These are phyloP conservation scores for Globisporangium nodosum DNA, from an alignment of 352 stramenopile species.

Conservation along the genomic window DNA sequence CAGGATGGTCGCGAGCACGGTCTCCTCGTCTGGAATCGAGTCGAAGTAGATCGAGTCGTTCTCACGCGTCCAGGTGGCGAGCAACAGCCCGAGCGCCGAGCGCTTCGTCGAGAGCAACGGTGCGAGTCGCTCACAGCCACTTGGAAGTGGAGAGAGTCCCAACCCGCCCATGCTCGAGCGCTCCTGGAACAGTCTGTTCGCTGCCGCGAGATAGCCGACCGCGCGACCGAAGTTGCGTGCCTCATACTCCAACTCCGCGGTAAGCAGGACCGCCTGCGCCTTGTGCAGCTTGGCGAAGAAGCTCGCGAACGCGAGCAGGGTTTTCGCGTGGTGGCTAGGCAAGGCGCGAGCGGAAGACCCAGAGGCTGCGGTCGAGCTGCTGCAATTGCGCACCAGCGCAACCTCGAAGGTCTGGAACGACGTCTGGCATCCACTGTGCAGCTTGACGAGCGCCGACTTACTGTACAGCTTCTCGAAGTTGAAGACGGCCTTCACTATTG, in stretches of 20 bases:
- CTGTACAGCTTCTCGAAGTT: conserved; percentile 24
- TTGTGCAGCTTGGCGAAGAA: conserved; percentile 29
- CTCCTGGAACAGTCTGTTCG: conserved; percentile 18
- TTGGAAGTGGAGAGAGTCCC: conserved; percentile 14
- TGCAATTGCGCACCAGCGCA: conserved; percentile 15
- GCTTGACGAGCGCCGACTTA: conserved; percentile 27
- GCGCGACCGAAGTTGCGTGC: conserved; percentile 19
- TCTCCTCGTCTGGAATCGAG: conserved; percentile 16
- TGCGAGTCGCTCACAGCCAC: conserved; percentile 6
- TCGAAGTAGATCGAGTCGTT: conserved; percentile 32
- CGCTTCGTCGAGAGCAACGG: conserved; percentile 15
- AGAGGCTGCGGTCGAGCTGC: conserved; percentile 2
- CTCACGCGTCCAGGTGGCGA: conserved; percentile 14
- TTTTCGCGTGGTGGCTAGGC: conserved; percentile 8
- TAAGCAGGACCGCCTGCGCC: conserved; percentile 21
- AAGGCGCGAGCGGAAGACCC: background rate
- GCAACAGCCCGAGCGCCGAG: conserved; percentile 4
- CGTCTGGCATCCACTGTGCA: conserved; percentile 23
- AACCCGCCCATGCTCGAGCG: conserved; percentile 18
- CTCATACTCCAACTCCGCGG: conserved; percentile 18
- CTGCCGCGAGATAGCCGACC: conserved; percentile 18
- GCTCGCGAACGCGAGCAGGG: conserved; percentile 19
- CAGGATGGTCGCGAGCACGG: conserved; percentile 14
- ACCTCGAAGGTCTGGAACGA: conserved; percentile 17
- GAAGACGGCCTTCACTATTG: conserved; percentile 29